Conservation (phyloP, 441 rosid species). For the Euphorbia neoarborescens region DNA sequence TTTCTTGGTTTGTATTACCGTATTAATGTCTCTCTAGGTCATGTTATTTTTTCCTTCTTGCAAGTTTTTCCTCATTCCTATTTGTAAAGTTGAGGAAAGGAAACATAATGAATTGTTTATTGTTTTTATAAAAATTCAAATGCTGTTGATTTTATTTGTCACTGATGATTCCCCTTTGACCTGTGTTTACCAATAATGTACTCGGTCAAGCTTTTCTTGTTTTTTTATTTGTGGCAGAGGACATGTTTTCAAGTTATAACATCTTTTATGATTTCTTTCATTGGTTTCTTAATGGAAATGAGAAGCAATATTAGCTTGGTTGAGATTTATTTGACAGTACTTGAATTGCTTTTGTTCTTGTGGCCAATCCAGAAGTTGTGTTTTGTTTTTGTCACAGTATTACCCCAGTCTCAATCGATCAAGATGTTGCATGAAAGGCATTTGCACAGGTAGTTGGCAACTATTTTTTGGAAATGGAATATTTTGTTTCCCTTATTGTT, state of each 20-base stretch:
- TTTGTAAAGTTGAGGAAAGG: not conserved
- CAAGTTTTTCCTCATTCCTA: not conserved
- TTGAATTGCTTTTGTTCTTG: not conserved
- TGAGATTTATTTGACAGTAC: not conserved
- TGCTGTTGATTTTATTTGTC: not conserved
- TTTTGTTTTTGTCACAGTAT: conserved; percentile 39
- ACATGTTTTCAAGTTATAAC: not conserved
- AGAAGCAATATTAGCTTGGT: not conserved
- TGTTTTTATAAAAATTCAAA: not conserved
- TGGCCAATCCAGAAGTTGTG: conserved; percentile 1
- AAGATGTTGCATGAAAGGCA: conserved; percentile 90
- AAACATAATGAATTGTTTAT: not conserved
- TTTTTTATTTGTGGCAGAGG: not conserved
- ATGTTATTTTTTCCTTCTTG: not conserved
- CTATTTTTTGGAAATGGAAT: conserved; percentile 11
- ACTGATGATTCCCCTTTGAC: not conserved
- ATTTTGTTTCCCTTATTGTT: conserved; percentile 2
- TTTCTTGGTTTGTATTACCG: conserved; percentile 62
- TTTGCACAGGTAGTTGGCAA: conserved; percentile 74
- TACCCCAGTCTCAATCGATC: conserved; percentile 97
- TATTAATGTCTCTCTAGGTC: not conserved
- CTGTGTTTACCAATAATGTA: not conserved
- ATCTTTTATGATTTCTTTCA: not conserved
- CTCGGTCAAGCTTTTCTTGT: not conserved
- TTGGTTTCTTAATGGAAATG: not conserved